Percentiles rank a stretch among this genome's conserved stretches.
These are phyloP conservation scores for Pseudocercospora fuligena DNA, from an alignment of 2,329 filamentous ascomycete species.

Conservation along the genomic window DNA sequence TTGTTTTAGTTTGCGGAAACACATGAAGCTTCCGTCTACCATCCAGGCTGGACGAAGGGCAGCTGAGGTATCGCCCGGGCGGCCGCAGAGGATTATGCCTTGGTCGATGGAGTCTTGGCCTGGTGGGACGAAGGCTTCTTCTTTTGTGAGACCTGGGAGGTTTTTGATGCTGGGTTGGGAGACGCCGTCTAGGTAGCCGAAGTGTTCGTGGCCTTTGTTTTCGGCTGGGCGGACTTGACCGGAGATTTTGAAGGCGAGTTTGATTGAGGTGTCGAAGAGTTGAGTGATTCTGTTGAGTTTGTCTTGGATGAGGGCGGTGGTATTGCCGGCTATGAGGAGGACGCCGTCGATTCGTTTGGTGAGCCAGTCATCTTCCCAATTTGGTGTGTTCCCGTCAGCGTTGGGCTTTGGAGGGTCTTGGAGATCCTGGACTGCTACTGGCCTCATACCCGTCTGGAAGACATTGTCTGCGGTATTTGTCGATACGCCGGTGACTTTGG, in stretches of 20 bases:
- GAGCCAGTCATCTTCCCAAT: constrained; percentile 38
- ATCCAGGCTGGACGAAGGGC: constrained; percentile 44
- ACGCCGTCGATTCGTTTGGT: constrained; percentile 45
- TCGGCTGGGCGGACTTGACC: constrained; percentile 44
- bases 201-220: constrained; percentile 48
- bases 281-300: constrained; percentile 39
- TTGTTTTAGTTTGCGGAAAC: constrained; percentile 52
- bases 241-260: constrained; percentile 39
- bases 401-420: constrained; percentile 38
- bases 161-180: constrained; percentile 47
- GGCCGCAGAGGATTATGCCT: constrained; percentile 46
- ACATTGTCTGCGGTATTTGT: constrained; percentile 38
- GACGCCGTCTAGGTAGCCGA: constrained; percentile 52
- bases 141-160: constrained; percentile 36
- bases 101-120: constrained; percentile 42
- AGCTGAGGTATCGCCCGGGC: constrained; percentile 42
- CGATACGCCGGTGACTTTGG: constrained; percentile 38
- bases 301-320: constrained; percentile 33
- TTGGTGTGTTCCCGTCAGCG: constrained; percentile 19
- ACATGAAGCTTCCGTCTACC: constrained; percentile 52
- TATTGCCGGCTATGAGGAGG: constrained; percentile 43
- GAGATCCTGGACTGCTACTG: constrained; percentile 31
- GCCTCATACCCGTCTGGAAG: constrained; percentile 45
- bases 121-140: constrained; percentile 31
- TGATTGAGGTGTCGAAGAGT: constrained; percentile 38